Evolutionary conservation across 257 asterid species (phyloP).

Genomic region (Solanum lignicaule): DNA sequence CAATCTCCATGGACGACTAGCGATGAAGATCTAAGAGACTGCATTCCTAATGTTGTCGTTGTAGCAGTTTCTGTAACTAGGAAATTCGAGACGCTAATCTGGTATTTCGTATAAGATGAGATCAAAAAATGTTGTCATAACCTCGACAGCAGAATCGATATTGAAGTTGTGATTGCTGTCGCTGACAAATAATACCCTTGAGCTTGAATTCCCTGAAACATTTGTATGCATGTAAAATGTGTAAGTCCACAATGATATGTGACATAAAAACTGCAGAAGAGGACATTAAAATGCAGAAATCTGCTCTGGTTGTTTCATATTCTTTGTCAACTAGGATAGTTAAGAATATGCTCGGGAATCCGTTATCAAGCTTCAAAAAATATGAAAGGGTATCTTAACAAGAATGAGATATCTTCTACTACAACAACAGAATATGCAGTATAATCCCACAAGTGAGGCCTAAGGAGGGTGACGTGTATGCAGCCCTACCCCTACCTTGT

Average conservation of each 20-base stretch:
- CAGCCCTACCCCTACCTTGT: neutral
- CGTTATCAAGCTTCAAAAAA: neutral
- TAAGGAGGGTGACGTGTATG: neutral
- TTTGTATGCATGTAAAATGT: neutral
- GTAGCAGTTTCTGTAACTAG: neutral
- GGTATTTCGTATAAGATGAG: neutral
- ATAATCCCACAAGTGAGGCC: neutral
- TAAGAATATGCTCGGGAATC: neutral
- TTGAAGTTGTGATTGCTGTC: conserved; percentile 26
- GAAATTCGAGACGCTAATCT: neutral
- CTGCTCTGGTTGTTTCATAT: neutral
- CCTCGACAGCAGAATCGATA: conserved; percentile 31
- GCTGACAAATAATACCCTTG: conserved; percentile 22
- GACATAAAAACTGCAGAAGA: neutral
- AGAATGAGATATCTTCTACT: neutral
- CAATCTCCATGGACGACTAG: neutral
- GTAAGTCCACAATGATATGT: neutral
- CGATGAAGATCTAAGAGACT: neutral
- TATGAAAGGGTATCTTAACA: neutral
- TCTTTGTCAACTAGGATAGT: neutral
- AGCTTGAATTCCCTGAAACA: conserved; percentile 46
- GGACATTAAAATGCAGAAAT: neutral
- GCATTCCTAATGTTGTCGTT: neutral
- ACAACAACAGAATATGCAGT: neutral
- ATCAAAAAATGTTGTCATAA: conserved; percentile 8